These are phyloP conservation scores for Globisporangium radiosum DNA, from an alignment of 352 stramenopile genomes.

Conservation along the genomic window DNA sequence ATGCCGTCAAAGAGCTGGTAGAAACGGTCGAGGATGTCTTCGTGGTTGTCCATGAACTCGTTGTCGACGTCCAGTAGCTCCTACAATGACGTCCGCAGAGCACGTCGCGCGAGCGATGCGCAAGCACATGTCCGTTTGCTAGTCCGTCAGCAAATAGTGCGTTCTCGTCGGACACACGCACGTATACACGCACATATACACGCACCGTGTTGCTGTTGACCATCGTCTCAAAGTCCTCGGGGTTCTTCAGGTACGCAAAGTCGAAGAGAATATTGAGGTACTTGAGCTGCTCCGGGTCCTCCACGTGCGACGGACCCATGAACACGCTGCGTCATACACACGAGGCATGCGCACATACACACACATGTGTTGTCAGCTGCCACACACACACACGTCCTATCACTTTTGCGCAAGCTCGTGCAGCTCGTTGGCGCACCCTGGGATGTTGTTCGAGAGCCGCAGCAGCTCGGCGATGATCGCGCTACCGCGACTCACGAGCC, in stretches of 20 bases:
- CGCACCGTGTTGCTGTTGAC: slow-evolving; percentile 86
- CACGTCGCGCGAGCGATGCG: too few species aligned
- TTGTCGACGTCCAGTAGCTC: slow-evolving; percentile 88
- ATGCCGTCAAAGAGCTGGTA: slow-evolving; percentile 89
- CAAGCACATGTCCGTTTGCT: background rate
- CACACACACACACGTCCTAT: background rate
- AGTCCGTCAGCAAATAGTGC: too few species aligned
- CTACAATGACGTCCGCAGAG: slow-evolving; percentile 7
- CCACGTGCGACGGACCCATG: slow-evolving; percentile 77
- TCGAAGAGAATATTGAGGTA: slow-evolving; percentile 93
- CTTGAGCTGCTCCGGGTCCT: slow-evolving; percentile 87
- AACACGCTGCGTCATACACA: slow-evolving; percentile 50
- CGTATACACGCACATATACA: background rate
- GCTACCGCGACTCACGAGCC: slow-evolving; percentile 86
- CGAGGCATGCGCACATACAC: background rate
- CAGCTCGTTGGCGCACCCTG: slow-evolving; percentile 32
- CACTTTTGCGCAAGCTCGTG: too few species aligned
- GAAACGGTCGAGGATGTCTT: slow-evolving; percentile 80
- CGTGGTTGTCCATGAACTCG: slow-evolving; percentile 89
- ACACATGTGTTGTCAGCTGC: background rate
- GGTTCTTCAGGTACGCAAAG: slow-evolving; percentile 93
- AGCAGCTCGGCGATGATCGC: slow-evolving; percentile 92
- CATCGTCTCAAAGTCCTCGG: slow-evolving; percentile 92
- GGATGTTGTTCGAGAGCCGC: slow-evolving; percentile 89
- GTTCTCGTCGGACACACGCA: background rate